Conservation (phyloP, 83 land plant species). For the Diphasiastrum complanatum region DNA sequence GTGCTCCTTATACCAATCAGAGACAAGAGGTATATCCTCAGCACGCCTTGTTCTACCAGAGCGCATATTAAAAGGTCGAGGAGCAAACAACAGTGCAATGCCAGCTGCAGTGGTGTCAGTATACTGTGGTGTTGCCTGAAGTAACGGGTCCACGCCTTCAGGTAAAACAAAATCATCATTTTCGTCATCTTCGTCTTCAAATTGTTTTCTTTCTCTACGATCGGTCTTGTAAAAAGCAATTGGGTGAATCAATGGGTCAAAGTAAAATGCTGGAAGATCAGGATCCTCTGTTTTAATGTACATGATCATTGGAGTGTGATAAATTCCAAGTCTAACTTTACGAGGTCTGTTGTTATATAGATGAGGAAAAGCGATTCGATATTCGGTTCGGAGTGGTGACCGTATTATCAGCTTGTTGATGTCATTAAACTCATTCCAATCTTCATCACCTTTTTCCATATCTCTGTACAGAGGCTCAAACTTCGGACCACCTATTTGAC, state of each 20-base stretch:
- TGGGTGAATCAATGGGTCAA: conserved; percentile 94
- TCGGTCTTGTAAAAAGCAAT: conserved; percentile 57
- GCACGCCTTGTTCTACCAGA: conserved; percentile 91
- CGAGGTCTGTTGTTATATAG: conserved; percentile 94
- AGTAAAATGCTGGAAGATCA: conserved; percentile 94
- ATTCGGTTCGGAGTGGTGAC: conserved; percentile 89
- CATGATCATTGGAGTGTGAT: conserved; percentile 98
- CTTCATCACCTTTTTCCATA: conserved; percentile 99
- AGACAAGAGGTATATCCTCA: conserved; percentile 95
- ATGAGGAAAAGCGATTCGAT: conserved; percentile 93
- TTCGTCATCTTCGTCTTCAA: conserved; percentile 60
- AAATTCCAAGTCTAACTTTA: conserved; percentile 80
- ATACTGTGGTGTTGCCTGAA: conserved; percentile 57
- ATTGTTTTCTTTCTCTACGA: conserved; percentile 46
- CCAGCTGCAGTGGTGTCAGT: conserved; percentile 99
- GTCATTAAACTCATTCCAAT: conserved; percentile 99
- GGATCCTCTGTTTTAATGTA: conserved; percentile 97
- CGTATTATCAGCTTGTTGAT: conserved; percentile 95
- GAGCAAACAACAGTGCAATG: conserved; percentile 89
- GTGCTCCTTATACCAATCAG: conserved; percentile 99
- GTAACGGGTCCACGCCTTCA: conserved; percentile 87
- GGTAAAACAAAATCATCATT: conserved; percentile 73
- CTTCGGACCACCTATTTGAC: conserved; percentile 80
- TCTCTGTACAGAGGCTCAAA: conserved; percentile 98
- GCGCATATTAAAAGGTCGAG: conserved; percentile 96